Base-by-base conservation (phyloP, 768 basidiomycete species). In the Cubamyces sp. region DNA sequence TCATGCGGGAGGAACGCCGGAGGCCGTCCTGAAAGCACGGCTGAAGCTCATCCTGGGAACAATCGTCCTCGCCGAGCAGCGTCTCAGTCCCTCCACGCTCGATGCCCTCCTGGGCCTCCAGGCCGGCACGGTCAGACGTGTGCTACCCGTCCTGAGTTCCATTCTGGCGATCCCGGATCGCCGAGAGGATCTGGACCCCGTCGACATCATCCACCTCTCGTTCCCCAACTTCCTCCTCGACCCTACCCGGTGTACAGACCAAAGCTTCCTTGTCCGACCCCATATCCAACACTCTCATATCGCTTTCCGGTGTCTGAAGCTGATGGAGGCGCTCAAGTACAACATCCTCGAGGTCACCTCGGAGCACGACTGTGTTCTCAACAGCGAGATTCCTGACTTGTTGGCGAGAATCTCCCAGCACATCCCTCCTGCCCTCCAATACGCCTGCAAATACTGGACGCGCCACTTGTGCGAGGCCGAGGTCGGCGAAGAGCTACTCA, bases 211-310 rank as follows among this genome's bases (percentile, higher is more conserved):
- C 19, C 69, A 70, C 46, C 57, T 60, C 1, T 70, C 69, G 1
- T 70, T 70, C 25, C 48, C 54, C 14, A 66, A 71, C 52, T 71
- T 69, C 50, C 57, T 71, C 39, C 54, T 48, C 2, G 48, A 58
- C 41, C 47, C 42, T 0, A 11, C 6, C 6, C 64, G 70, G n/a
- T 68, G 69, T 40, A 42, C 16, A 2, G 53, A 65, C 42, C 28
- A 42, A 1, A 19, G 56, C 0, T 62, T 65, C 39, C 40, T 54
- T 21, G 46, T 70, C 3, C 40, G 56, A 23, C 25, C 56, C 15
- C 11, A 30, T n/a, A 28, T 18, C 16, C 47, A 58, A 11, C 62
- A 63, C 25, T 16, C 55, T 1, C 11, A 26, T 30, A 25, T 63
- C 16, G 47, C 50, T 14, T 18, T 25, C 21, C 40, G 39, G 19